Conservation (phyloP, 208 protist genomes). For the Naegleria gruberi region DNA sequence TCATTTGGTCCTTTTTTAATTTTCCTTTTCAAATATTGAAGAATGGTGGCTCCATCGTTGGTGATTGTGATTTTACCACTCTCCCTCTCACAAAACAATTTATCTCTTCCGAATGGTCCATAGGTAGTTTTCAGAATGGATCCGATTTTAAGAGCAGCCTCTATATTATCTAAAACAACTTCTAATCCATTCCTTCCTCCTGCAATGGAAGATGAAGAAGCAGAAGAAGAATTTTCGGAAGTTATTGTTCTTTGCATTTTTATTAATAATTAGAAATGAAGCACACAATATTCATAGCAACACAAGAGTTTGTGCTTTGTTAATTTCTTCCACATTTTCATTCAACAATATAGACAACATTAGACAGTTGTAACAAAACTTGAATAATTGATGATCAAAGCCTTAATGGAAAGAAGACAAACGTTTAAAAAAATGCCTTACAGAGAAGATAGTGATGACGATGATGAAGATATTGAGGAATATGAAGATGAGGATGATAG, state of each 20-base stretch:
- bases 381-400: no score
- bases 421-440: background rate
- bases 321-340: no score
- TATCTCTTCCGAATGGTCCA: slow-evolving; percentile 99
- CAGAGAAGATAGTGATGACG: background rate
- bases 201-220: background rate
- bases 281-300: no score
- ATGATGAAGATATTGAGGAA: background rate
- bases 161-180: slow-evolving; percentile 94
- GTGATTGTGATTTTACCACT: slow-evolving; percentile 88
- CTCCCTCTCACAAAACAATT: slow-evolving; percentile 89
- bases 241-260: no score
- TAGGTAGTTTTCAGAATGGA: slow-evolving; percentile 81
- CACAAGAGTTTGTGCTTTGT: no score
- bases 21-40: slow-evolving; percentile 92
- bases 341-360: no score
- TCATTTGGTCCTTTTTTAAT: background rate
- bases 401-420: no score
- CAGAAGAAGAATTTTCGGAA: no score
- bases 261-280: no score
- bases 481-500: background rate
- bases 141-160: slow-evolving; percentile 91
- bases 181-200: background rate
- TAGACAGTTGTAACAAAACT: no score
- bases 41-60: slow-evolving; percentile 99